phyloP scores from a whole-genome alignment of 495 filamentous ascomycete genomes.

The Trichoderma asperelloides region DNA sequence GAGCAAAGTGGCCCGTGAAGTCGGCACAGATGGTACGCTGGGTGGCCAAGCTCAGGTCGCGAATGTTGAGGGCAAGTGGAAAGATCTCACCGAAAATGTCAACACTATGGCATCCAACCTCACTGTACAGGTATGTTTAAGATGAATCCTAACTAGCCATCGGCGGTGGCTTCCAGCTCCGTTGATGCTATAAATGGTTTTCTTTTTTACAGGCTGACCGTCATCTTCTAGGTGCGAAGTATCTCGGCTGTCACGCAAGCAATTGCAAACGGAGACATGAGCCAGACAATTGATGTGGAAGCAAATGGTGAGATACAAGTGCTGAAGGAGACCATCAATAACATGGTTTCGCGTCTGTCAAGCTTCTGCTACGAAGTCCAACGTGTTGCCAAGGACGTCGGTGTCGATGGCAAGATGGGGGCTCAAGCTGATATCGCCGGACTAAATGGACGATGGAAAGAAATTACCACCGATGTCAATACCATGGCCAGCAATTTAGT shows the following conservation, averaged over 20 bases:
- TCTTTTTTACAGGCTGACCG: background rate
- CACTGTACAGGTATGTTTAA: slow-evolving; percentile 57
- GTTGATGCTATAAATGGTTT: background rate
- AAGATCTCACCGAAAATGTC: slow-evolving; percentile 94
- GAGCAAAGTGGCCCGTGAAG: slow-evolving; percentile 95
- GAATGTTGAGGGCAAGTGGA: slow-evolving; percentile 98
- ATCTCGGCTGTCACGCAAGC: slow-evolving; percentile 97
- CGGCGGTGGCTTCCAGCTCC: background rate
- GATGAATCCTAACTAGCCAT: background rate
- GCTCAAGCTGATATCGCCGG: slow-evolving; percentile 94
- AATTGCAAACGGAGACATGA: slow-evolving; percentile 88
- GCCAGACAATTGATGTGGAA: slow-evolving; percentile 90
- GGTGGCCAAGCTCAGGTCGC: slow-evolving; percentile 95
- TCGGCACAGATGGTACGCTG: slow-evolving; percentile 93
- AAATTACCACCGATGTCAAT: slow-evolving; percentile 96
- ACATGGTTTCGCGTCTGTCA: slow-evolving; percentile 95
- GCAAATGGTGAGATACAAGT: slow-evolving; percentile 92
- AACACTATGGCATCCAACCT: slow-evolving; percentile 94
- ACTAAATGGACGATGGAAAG: slow-evolving; percentile 92
- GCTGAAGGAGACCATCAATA: slow-evolving; percentile 95
- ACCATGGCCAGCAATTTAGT: slow-evolving; percentile 94
- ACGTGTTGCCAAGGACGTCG: slow-evolving; percentile 91
- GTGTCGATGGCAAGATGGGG: slow-evolving; percentile 98
- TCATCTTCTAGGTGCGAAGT: slow-evolving; percentile 55
- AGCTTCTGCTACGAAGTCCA: slow-evolving; percentile 97